Evolutionary conservation across 768 basidiomycete species (phyloP), one percentile per base, ranked within the genome.

Genomic region (Tephrocybe sp.): DNA sequence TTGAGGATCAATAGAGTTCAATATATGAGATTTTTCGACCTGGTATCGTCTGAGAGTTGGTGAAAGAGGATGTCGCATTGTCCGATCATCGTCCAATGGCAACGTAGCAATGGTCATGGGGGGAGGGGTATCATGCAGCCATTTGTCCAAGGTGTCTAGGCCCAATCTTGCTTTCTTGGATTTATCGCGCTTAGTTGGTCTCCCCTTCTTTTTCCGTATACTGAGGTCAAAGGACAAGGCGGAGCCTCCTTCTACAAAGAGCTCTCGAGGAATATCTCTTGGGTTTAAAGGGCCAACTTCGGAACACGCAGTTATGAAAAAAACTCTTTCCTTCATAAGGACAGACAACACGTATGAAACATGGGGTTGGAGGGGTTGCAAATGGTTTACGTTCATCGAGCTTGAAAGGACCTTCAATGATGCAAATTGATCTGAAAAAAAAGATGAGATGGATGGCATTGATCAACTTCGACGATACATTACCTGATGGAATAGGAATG

Each of bases 241-340:
- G 28, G 61, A 52, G n/a, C 57, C 66, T 26, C 77, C 76, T 53
- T 72, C 72, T 1, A 75, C 63, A 47, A 80, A 80, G n/a, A 81
- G 67, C 56, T 90, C 89, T 21, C 87, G 78, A 15, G 89, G 89
- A 5, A 92, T 69, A 21, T 67, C 66, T n/a, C 82, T 75, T 3
- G 88, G 89, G 58, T 79, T 82, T 60, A 79, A 69, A 0, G 86
- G 68, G 21, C 69, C 65, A 8, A 77, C 55, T 3, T 72, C 67
- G 11, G 81, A 77, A 30, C 58, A 57, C 0, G 90, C 89, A 24
- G 86, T 65, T 40, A 90, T 68, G 49, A 83, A 71, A 60, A 92
- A 89, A 1, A 71, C 72, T 12, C 70, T 61, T 22, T 74, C 74
- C 26, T 74, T 63, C 28, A 78, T 49, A 32, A 92, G 69, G 12